A percentile compares a stretch with the other conserved stretches of the same genome.
Evolutionary conservation across 192 early-diverging fungal genomes (phyloP).

Genomic region (Umbelopsis ramanniana): DNA sequence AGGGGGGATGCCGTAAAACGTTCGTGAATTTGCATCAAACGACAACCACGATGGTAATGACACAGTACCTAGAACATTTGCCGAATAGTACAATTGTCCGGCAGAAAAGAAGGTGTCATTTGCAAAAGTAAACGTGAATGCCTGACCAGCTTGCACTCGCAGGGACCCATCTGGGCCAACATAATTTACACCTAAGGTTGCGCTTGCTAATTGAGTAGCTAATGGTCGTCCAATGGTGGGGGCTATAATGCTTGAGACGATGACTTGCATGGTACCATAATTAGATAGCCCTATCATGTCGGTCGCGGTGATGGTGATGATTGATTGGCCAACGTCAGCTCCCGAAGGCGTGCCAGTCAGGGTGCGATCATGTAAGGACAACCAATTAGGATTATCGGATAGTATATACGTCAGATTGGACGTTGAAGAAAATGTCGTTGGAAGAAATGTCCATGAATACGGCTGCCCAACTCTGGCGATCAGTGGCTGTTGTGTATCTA

Average conservation of each 20-base stretch:
- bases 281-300: neutral
- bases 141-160: neutral
- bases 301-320: neutral
- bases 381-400: neutral
- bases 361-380: neutral
- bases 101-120: neutral
- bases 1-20: neutral
- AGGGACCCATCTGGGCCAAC: neutral
- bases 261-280: neutral
- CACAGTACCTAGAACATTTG: too few species aligned
- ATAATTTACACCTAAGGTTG: neutral
- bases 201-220: neutral
- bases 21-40: neutral
- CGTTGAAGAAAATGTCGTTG: neutral
- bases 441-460: conserved; percentile 1
- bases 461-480: conserved; percentile 12
- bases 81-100: conserved; percentile 1
- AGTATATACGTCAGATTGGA: neutral
- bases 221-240: neutral
- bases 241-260: neutral
- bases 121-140: neutral
- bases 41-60: conserved; percentile 9
- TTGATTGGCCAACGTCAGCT: neutral
- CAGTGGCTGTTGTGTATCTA: neutral
- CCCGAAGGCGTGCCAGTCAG: neutral